Percentiles rank a stretch among this genome's conserved stretches.
These are phyloP conservation scores for Penicillium paxilli DNA, from an alignment of 495 filamentous ascomycete species.

Conservation along the genomic window DNA sequence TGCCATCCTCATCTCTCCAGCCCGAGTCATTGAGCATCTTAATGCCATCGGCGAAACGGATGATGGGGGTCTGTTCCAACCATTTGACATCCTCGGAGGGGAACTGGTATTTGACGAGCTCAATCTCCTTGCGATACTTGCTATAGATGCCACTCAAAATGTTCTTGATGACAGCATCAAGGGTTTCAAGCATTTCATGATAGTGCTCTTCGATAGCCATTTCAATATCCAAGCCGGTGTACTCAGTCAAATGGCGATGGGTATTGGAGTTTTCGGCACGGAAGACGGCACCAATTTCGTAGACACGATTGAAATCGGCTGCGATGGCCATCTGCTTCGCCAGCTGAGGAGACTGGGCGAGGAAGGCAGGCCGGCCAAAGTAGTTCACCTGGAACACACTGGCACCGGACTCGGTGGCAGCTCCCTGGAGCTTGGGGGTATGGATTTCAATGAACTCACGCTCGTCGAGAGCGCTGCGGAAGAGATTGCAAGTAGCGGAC, in stretches of 20 bases:
- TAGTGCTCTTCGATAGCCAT: constrained; percentile 94
- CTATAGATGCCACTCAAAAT: constrained; percentile 75
- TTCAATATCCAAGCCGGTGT: constrained; percentile 92
- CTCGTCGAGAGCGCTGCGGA: constrained; percentile 69
- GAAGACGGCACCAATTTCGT: constrained; percentile 87
- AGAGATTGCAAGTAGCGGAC: constrained; percentile 73
- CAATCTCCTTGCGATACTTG: constrained; percentile 67
- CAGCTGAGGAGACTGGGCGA: constrained; percentile 89
- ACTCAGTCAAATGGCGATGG: constrained; percentile 92
- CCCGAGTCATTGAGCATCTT: constrained; percentile 80
- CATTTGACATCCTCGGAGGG: constrained; percentile 72
- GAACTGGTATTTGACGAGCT: constrained; percentile 63
- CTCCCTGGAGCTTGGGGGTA: constrained; percentile 82
- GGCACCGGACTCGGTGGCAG: constrained; percentile 85
- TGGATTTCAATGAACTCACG: constrained; percentile 85
- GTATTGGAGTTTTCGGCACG: constrained; percentile 94
- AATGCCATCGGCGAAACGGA: constrained; percentile 79
- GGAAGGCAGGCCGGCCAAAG: constrained; percentile 77
- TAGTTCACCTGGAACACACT: constrained; percentile 90
- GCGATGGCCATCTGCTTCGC: constrained; percentile 95
- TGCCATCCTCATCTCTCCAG: constrained; percentile 74
- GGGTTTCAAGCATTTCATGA: constrained; percentile 72
- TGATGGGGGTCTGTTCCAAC: constrained; percentile 77
- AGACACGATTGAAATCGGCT: constrained; percentile 83
- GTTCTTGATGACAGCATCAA: constrained; percentile 77